Conservation (phyloP, 371 early-diverging fungal genomes). For the Entomophthora muscae region DNA sequence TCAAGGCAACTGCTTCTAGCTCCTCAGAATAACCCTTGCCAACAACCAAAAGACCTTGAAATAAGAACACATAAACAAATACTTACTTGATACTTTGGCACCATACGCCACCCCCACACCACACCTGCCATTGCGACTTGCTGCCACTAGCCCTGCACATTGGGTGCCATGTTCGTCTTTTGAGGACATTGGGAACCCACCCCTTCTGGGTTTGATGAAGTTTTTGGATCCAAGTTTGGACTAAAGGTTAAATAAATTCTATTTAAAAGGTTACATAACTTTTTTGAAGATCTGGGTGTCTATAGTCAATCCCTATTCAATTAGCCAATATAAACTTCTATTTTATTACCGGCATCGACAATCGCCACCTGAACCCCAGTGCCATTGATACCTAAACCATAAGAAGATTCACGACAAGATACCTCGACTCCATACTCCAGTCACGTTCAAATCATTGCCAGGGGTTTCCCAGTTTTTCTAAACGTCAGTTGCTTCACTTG, state of each 20-base stretch:
- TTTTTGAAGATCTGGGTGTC: constrained; percentile 20
- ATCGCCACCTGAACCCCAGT: constrained; percentile 84
- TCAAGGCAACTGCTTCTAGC: constrained; percentile 80
- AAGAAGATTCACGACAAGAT: no score
- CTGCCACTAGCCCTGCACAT: constrained; percentile 94
- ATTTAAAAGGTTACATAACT: no score
- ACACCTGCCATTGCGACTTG: constrained; percentile 68
- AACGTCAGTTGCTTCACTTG: no score
- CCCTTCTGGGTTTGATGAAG: constrained; percentile 72
- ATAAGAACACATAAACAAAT: no score
- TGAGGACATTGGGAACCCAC: constrained; percentile 40
- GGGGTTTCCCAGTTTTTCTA: no score
- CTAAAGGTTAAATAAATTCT: no score
- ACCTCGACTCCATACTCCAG: constrained; percentile 26
- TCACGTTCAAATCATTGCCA: no score
- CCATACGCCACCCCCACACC: constrained; percentile 91
- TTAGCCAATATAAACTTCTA: no score
- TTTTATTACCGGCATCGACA: constrained; percentile 59
- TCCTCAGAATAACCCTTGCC: constrained; percentile 52
- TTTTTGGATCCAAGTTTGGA: constrained; percentile 71
- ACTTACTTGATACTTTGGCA: constrained; percentile 69
- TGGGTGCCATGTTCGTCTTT: constrained; percentile 91
- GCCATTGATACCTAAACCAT: constrained; percentile 22
- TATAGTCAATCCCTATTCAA: no score
- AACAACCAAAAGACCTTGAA: no score